These are phyloP conservation scores for Ehretia macrophylla DNA, from an alignment of 257 asterid species.

Conservation along the genomic window DNA sequence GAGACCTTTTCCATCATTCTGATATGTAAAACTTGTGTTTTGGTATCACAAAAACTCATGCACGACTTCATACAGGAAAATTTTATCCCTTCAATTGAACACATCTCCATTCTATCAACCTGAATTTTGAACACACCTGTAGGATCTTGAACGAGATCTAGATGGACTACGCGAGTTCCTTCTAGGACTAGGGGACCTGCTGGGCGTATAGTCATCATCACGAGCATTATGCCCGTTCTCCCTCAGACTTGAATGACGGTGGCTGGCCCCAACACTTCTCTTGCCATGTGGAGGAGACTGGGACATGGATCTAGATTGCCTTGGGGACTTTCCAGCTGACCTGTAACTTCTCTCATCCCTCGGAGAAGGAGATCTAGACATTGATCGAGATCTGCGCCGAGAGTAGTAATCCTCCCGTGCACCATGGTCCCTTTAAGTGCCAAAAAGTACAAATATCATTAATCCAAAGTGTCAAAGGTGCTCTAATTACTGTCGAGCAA, in stretches of 20 bases:
- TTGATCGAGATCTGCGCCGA: slow-evolving; percentile 49
- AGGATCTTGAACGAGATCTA: slow-evolving; percentile 49
- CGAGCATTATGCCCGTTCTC: slow-evolving; percentile 34
- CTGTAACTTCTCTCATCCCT: slow-evolving; percentile 38
- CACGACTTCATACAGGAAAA: too few relatives aligned
- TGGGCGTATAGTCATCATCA: slow-evolving; percentile 25
- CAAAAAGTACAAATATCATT: slow-evolving; percentile 9
- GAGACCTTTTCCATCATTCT: too few relatives aligned
- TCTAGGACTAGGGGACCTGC: slow-evolving; percentile 43
- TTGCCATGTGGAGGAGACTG: slow-evolving; percentile 44
- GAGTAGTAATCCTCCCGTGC: slow-evolving; percentile 39
- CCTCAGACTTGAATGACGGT: slow-evolving; percentile 32
- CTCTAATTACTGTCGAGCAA: too few relatives aligned
- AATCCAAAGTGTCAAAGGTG: slow-evolving; percentile 1
- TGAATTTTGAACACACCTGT: slow-evolving; percentile 33
- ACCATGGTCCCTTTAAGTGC: slow-evolving; percentile 41
- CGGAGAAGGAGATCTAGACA: slow-evolving; percentile 61
- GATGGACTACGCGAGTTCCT: slow-evolving; percentile 40
- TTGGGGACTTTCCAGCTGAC: slow-evolving; percentile 37
- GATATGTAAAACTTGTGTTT: too few relatives aligned
- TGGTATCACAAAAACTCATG: too few relatives aligned
- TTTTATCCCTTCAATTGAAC: too few relatives aligned
- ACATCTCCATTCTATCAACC: not conserved
- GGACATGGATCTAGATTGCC: slow-evolving; percentile 45
- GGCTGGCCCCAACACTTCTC: slow-evolving; percentile 28